phyloP scores from a whole-genome alignment of 257 asterid species.

The Salvia miltiorrhiza region DNA sequence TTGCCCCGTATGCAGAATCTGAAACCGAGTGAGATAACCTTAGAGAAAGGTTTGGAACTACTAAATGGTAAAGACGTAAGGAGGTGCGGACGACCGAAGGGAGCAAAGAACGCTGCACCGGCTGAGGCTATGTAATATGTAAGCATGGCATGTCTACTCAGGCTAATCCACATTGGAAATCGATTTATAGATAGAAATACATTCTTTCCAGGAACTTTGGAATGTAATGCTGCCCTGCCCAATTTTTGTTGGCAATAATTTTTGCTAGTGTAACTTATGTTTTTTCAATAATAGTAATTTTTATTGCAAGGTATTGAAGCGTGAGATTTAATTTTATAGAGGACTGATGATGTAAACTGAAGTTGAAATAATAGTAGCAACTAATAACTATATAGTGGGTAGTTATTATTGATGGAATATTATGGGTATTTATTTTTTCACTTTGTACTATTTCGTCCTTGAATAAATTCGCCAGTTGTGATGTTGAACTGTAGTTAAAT shows the following conservation, averaged over 20 bases:
- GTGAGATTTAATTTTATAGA: no score
- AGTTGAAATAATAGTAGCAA: no score
- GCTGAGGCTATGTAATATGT: conserved; percentile 29
- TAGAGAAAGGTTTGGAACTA: conserved; percentile 69
- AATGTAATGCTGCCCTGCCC: not conserved
- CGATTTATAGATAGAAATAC: not conserved
- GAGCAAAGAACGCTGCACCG: conserved; percentile 26
- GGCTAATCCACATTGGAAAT: not conserved
- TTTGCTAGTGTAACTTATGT: conserved; percentile 2
- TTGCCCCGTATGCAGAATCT: conserved; percentile 43
- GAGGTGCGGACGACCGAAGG: conserved; percentile 66
- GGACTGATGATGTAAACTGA: no score
- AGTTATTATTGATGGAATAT: no score
- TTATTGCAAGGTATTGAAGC: no score
- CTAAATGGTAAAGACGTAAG: conserved; percentile 54
- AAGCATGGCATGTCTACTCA: not conserved
- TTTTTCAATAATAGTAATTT: not conserved
- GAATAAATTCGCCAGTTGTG: no score
- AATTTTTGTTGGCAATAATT: conserved; percentile 12
- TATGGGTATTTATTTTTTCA: no score
- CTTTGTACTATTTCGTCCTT: no score
- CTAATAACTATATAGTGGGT: no score
- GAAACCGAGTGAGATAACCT: conserved; percentile 51
- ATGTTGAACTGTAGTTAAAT: no score
- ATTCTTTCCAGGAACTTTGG: not conserved